phyloP scores from a whole-genome alignment of 306 rosid genomes.

The Rosa persica region DNA sequence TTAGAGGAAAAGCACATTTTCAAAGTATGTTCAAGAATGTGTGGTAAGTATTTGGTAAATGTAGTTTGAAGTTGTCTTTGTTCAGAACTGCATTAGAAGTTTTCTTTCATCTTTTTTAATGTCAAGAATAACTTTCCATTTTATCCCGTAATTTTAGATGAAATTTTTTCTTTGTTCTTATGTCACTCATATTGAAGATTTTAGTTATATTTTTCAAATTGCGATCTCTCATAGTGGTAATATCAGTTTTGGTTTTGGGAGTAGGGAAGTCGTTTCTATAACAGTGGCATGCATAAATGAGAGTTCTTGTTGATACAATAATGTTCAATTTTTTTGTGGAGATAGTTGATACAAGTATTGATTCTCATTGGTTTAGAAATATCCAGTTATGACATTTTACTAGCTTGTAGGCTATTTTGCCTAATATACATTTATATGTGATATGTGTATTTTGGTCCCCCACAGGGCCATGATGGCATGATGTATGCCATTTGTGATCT shows the following conservation, averaged over 20 bases:
- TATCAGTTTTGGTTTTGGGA: not conserved
- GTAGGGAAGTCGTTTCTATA: not conserved
- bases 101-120: not conserved
- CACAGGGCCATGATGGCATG: no score
- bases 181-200: not conserved
- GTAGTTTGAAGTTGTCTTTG: not conserved
- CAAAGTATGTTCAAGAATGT: slow-evolving; percentile 70
- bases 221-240: not conserved
- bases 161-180: not conserved
- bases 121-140: not conserved
- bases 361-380: not conserved
- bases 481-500: no score
- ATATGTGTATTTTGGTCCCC: no score
- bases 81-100: not conserved
- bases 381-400: no score
- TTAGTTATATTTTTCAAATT: not conserved
- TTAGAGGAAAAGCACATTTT: slow-evolving; percentile 62
- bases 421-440: no score
- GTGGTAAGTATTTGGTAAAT: slow-evolving; percentile 48
- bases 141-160: not conserved
- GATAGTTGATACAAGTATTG: not conserved
- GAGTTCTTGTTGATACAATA: not conserved
- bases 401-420: no score
- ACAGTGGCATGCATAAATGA: not conserved
- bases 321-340: not conserved